These are phyloP conservation scores for Borealophlyctis nickersoniae DNA, from an alignment of 192 early-diverging fungal species.

Conservation along the genomic window DNA sequence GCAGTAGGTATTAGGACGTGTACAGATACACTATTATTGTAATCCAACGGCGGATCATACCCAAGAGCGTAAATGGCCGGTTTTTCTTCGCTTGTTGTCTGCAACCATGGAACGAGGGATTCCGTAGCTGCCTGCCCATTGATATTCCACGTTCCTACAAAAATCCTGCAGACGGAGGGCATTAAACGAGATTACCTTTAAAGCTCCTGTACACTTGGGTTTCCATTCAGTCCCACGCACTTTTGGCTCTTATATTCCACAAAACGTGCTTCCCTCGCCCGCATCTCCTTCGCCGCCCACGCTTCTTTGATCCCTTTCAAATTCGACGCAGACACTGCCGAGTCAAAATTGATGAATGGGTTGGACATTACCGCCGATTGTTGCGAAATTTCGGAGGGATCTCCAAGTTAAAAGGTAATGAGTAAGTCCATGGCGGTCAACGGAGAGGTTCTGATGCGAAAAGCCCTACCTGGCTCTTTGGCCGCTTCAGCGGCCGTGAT, in stretches of 20 bases:
- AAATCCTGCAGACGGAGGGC: slow-evolving; percentile 35
- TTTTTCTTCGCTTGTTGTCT: slow-evolving; percentile 35
- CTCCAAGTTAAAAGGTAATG: no score
- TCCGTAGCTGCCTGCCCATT: slow-evolving; percentile 68
- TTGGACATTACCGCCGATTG: slow-evolving; percentile 28
- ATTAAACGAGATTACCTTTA: background rate
- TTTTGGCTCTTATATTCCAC: slow-evolving; percentile 11
- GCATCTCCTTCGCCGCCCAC: slow-evolving; percentile 28
- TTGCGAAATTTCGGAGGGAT: no score
- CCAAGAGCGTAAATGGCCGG: slow-evolving; percentile 70
- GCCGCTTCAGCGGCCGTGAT: slow-evolving; percentile 10
- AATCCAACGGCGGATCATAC: slow-evolving; percentile 30
- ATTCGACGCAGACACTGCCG: slow-evolving; percentile 8
- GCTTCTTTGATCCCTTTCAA: slow-evolving; percentile 31
- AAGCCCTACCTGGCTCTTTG: slow-evolving; percentile 18
- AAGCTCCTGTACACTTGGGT: background rate
- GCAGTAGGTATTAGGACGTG: slow-evolving; percentile 6
- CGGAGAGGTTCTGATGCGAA: no score
- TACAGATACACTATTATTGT: background rate
- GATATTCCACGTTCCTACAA: slow-evolving; percentile 91
- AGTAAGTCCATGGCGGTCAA: no score
- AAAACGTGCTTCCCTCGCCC: slow-evolving; percentile 22
- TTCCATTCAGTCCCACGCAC: slow-evolving; percentile 9
- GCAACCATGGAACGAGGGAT: slow-evolving; percentile 64
- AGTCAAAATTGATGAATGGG: slow-evolving; percentile 35